A percentile compares a stretch with the other conserved stretches of the same genome.
These are phyloP conservation scores for Monosporascus sp. DNA, from an alignment of 2,329 filamentous ascomycete species.

Conservation along the genomic window DNA sequence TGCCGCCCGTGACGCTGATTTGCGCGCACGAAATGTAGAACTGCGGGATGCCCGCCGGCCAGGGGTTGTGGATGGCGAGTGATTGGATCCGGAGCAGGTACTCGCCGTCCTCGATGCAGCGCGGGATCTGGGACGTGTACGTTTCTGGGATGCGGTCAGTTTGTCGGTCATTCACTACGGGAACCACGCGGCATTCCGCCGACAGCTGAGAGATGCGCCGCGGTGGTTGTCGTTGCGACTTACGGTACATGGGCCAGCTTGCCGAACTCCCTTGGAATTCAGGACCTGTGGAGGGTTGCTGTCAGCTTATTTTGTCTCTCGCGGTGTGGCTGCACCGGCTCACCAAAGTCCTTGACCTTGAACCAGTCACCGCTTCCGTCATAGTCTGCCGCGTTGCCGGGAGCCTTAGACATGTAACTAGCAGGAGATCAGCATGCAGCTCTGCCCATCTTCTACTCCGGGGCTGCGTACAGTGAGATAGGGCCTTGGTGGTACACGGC, in stretches of 20 bases:
- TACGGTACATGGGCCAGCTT: slow-evolving; percentile 28
- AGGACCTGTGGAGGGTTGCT: slow-evolving; percentile 19
- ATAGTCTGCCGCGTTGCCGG: slow-evolving; percentile 28
- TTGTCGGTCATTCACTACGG: no score
- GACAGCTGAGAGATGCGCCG: no score
- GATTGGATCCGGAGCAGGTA: slow-evolving; percentile 56
- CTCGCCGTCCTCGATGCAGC: slow-evolving; percentile 48
- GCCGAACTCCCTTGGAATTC: slow-evolving; percentile 28
- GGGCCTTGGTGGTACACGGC: slow-evolving; percentile 40
- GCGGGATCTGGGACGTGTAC: slow-evolving; percentile 40
- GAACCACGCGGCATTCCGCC: no score
- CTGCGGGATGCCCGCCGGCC: slow-evolving; percentile 36
- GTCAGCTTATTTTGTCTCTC: not conserved
- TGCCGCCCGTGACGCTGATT: slow-evolving; percentile 37
- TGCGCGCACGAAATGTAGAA: slow-evolving; percentile 45
- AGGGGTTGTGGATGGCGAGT: slow-evolving; percentile 55
- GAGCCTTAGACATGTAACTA: slow-evolving; percentile 37
- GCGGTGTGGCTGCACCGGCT: not conserved
- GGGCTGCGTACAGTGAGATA: slow-evolving; percentile 25
- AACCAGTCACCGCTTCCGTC: slow-evolving; percentile 36
- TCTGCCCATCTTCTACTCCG: not conserved
- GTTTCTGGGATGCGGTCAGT: slow-evolving; percentile 11
- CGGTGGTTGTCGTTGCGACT: slow-evolving; percentile 2
- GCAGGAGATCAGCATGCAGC: not conserved
- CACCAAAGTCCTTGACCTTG: slow-evolving; percentile 35